Percentiles rank a stretch among this genome's conserved stretches.
phyloP scores from a whole-genome alignment of 495 filamentous ascomycete genomes.

The Aspergillus bertholletiae region DNA sequence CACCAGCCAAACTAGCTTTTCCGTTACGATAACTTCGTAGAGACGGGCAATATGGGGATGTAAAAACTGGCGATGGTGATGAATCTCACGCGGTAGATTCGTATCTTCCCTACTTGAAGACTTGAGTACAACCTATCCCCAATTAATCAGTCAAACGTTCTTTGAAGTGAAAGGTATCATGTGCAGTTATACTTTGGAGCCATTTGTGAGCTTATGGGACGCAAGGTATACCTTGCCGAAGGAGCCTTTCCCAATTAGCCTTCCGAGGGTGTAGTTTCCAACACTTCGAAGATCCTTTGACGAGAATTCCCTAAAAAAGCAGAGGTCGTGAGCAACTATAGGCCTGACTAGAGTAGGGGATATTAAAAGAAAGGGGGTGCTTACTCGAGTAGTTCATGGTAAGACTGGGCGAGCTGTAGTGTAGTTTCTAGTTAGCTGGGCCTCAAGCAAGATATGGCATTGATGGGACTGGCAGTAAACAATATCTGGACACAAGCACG shows the following conservation, averaged over 20 bases:
- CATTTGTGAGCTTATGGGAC: conserved; percentile 95
- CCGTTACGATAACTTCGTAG: conserved; percentile 97
- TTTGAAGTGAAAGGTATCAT: neutral
- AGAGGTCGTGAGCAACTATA: conserved; percentile 11
- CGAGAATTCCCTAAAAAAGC: conserved; percentile 75
- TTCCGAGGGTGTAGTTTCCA: conserved; percentile 89
- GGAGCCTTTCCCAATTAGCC: conserved; percentile 92
- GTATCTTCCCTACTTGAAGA: conserved; percentile 94
- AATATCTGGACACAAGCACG: neutral
- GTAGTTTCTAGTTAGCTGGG: neutral
- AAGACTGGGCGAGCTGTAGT: conserved; percentile 85
- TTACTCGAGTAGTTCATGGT: conserved; percentile 93
- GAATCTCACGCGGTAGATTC: conserved; percentile 94
- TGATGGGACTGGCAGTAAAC: neutral
- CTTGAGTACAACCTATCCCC: conserved; percentile 84
- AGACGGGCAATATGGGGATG: conserved; percentile 96
- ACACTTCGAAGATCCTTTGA: conserved; percentile 86
- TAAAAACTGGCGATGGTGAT: conserved; percentile 96
- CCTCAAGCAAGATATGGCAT: neutral
- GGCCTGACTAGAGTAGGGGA: neutral
- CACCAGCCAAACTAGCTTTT: conserved; percentile 91
- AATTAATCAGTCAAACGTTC: conserved; percentile 1
- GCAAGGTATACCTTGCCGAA: conserved; percentile 99
- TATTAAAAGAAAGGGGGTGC: conserved; percentile 20
- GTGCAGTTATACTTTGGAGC: conserved; percentile 73